Conservation (phyloP, 768 basidiomycete genomes). For the Kondoa subrosea region DNA sequence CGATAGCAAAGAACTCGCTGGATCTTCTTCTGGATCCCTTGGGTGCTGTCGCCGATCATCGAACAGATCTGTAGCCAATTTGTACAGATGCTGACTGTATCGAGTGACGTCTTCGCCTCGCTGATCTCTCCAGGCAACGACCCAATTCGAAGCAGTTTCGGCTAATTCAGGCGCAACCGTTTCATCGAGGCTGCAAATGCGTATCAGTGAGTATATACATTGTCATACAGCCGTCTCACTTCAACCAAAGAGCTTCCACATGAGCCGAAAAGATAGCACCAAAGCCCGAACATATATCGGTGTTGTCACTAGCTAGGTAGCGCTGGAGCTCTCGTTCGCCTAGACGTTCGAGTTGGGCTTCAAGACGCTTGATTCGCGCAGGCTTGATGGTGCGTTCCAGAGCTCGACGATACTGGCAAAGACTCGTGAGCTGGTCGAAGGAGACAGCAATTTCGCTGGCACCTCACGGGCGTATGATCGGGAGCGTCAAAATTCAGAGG, state of each 20-base stretch:
- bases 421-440: no score
- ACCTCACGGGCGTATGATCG: background rate
- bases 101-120: background rate
- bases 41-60: conserved; percentile 6
- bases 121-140: conserved; percentile 11
- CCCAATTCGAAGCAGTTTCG: conserved; percentile 8
- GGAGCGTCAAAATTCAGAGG: conserved; percentile 19
- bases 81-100: conserved; percentile 9
- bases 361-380: background rate
- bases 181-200: conserved; percentile 12
- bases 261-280: conserved; percentile 10
- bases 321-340: background rate
- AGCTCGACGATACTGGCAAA: conserved; percentile 10
- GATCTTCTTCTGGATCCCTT: conserved; percentile 14
- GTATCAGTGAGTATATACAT: background rate
- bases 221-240: background rate
- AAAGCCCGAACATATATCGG: conserved; percentile 17
- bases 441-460: background rate
- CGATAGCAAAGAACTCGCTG: conserved; percentile 12
- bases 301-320: background rate
- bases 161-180: background rate
- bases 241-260: background rate
- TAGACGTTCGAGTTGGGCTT: background rate
- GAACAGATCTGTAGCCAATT: conserved; percentile 7
- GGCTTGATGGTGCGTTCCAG: conserved; percentile 19